These are phyloP conservation scores for Closterium sp. DNA, from an alignment of 139 green algal genomes.

Conservation along the genomic window DNA sequence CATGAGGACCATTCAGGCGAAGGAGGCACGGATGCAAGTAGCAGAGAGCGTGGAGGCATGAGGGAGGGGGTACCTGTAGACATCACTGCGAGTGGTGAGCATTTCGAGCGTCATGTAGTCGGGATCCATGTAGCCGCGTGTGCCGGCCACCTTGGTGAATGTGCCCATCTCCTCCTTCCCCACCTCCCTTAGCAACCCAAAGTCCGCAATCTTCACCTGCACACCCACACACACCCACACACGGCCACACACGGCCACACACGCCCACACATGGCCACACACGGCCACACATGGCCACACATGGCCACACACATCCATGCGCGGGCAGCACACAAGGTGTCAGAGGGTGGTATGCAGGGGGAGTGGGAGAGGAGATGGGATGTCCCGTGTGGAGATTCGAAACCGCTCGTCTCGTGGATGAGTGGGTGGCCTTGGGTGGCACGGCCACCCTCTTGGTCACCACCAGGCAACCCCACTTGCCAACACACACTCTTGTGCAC, in stretches of 20 bases:
- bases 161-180: background rate
- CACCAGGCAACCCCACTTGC: too few species aligned
- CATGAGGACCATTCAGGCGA: background rate
- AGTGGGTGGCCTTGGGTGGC: background rate
- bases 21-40: conserved; percentile 5
- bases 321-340: background rate
- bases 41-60: background rate
- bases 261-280: background rate
- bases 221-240: background rate
- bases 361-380: background rate
- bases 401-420: background rate
- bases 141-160: conserved; percentile 32
- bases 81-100: conserved; percentile 33
- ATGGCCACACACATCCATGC: background rate
- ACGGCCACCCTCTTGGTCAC: too few species aligned
- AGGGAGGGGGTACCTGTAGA: conserved; percentile 22
- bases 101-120: conserved; percentile 25
- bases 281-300: background rate
- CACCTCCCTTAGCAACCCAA: background rate
- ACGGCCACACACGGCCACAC: background rate
- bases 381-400: background rate
- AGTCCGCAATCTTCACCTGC: conserved; percentile 18
- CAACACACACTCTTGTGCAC: too few species aligned
- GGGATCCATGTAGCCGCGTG: conserved; percentile 38
- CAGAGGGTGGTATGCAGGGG: background rate